A percentile compares a stretch with the other conserved stretches of the same genome.
phyloP scores from a whole-genome alignment of 306 rosid species.

The Sindora glabra region DNA sequence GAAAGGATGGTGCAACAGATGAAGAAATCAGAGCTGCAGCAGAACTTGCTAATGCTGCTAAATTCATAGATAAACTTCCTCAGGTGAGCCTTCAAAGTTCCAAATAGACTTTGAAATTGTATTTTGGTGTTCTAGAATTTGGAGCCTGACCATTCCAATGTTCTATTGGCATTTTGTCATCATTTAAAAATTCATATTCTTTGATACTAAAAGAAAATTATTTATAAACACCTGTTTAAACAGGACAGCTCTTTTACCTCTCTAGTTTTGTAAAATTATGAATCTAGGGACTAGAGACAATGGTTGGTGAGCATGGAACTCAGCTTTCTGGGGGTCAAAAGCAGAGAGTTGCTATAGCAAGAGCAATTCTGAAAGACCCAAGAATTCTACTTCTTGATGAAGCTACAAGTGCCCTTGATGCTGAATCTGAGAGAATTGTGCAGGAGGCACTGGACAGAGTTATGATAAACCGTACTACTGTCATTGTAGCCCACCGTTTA shows the following conservation, averaged over 20 bases:
- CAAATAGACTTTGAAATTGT: not conserved
- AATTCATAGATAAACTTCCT: constrained; percentile 67
- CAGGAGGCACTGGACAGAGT: constrained; percentile 45
- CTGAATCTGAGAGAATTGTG: constrained; percentile 48
- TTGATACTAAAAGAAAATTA: too few species aligned
- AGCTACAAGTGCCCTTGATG: constrained; percentile 55
- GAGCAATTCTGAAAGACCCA: constrained; percentile 48
- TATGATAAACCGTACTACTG: constrained; percentile 39
- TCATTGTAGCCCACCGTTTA: constrained; percentile 47
- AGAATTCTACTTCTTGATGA: constrained; percentile 45
- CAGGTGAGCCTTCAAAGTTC: constrained; percentile 33
- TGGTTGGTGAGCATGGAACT: constrained; percentile 41
- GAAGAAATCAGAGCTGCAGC: constrained; percentile 64
- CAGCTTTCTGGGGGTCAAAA: constrained; percentile 57
- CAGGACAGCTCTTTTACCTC: too few species aligned
- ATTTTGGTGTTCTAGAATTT: too few species aligned
- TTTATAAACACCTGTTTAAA: too few species aligned
- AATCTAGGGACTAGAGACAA: constrained; percentile 11
- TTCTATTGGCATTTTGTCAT: too few species aligned
- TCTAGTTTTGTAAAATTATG: not conserved
- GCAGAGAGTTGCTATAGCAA: constrained; percentile 52
- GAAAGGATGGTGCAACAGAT: constrained; percentile 54
- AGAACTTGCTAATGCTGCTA: constrained; percentile 72
- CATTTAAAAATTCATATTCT: too few species aligned
- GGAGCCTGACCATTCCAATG: not conserved